These are phyloP conservation scores for Tricladium varicosporioides DNA, from an alignment of 2,329 filamentous ascomycete species.

Conservation along the genomic window DNA sequence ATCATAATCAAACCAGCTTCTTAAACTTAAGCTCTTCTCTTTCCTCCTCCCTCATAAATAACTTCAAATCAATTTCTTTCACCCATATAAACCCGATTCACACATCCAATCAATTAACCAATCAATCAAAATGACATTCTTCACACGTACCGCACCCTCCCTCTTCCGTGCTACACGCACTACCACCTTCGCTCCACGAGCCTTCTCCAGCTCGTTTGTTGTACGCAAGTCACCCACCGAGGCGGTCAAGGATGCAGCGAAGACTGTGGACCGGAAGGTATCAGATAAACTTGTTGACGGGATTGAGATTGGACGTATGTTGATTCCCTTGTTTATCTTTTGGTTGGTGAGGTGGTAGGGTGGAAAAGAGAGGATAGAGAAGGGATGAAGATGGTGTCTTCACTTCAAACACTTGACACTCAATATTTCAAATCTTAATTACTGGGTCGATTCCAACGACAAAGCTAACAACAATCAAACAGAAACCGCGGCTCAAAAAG, in stretches of 20 bases:
- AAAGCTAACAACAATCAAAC: constrained; percentile 33
- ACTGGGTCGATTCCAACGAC: neutral
- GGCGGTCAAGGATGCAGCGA: constrained; percentile 56
- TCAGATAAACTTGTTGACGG: constrained; percentile 61
- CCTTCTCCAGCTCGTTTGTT: constrained; percentile 48
- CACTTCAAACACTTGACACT: neutral
- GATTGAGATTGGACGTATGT: constrained; percentile 57
- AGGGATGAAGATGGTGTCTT: neutral
- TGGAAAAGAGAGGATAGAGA: too few relatives aligned
- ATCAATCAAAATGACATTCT: constrained; percentile 47
- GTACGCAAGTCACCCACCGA: constrained; percentile 51
- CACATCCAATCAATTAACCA: neutral
- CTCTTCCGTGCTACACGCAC: constrained; percentile 31
- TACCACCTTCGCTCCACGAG: constrained; percentile 41
- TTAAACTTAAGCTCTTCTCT: neutral
- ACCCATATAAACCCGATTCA: neutral
- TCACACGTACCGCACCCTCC: constrained; percentile 47
- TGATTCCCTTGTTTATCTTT: neutral
- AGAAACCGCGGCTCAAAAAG: constrained; percentile 42
- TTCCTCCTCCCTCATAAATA: too few relatives aligned
- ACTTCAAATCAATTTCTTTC: neutral
- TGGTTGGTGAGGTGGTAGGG: neutral
- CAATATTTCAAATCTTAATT: neutral
- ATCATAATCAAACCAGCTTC: neutral
- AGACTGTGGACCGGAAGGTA: constrained; percentile 58